Evolutionary conservation across 257 asterid species (phyloP).

Genomic region (Fraxinus pennsylvanica): DNA sequence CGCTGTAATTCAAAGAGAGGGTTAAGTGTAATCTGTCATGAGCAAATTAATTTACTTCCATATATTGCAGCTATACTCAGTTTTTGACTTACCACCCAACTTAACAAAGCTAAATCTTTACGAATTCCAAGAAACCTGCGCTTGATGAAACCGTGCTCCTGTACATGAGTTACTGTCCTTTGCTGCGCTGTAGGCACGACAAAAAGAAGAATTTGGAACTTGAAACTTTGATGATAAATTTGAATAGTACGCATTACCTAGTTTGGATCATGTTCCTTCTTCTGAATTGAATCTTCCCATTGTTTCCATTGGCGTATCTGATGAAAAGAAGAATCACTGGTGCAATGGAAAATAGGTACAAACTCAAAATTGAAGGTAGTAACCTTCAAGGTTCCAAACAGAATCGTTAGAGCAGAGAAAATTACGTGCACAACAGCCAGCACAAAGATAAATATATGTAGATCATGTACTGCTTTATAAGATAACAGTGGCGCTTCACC

Average conservation of each 20-base stretch:
- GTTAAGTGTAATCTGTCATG: background rate
- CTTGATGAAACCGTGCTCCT: constrained; percentile 54
- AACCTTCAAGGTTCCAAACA: constrained; percentile 39
- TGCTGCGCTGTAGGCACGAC: constrained; percentile 31
- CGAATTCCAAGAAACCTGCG: constrained; percentile 44
- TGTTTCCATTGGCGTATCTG: constrained; percentile 42
- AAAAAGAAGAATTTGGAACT: background rate
- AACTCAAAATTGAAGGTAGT: background rate
- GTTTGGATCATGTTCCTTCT: constrained; percentile 23
- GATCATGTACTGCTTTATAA: constrained; percentile 44
- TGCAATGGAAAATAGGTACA: background rate
- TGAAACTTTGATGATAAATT: too few species aligned
- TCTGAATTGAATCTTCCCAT: constrained; percentile 41
- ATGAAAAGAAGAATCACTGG: background rate
- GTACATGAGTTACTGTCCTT: constrained; percentile 42
- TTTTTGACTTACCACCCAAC: constrained; percentile 58
- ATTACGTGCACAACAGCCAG: constrained; percentile 44
- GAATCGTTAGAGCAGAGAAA: constrained; percentile 40
- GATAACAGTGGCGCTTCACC: constrained; percentile 43
- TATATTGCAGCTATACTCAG: too few species aligned
- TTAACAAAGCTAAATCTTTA: constrained; percentile 31
- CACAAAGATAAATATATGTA: constrained; percentile 48
- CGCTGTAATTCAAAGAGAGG: constrained; percentile 28
- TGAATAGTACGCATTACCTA: constrained; percentile 18
- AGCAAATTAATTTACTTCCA: too few species aligned